Conservation (phyloP, 768 basidiomycete species). For the Leccinum incarnatum region DNA sequence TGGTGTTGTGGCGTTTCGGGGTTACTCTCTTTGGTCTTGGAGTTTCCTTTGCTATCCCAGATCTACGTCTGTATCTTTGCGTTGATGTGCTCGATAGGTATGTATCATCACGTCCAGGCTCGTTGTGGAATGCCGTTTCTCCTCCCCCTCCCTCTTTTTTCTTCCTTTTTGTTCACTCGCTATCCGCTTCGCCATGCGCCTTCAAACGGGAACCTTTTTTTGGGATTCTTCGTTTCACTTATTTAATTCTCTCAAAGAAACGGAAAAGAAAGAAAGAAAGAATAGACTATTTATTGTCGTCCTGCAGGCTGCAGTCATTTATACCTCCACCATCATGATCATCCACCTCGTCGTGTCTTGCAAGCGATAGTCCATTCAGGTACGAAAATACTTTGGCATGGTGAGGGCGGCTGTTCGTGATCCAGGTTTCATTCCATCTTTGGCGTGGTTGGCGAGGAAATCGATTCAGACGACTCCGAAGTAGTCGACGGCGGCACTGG, state of each 20-base stretch:
- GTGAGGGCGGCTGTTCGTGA: neutral
- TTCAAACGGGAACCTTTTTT: neutral
- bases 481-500: constrained; percentile 31
- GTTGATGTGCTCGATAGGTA: constrained; percentile 5
- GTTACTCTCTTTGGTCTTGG: neutral
- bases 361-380: neutral
- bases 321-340: neutral
- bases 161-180: neutral
- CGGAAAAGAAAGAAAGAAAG: neutral
- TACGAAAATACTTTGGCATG: neutral
- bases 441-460: neutral
- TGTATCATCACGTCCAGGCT: constrained; percentile 5
- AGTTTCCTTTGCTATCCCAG: neutral
- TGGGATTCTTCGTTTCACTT: neutral
- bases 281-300: neutral
- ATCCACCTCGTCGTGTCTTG: neutral
- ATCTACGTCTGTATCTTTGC: neutral
- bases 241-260: neutral
- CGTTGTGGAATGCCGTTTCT: neutral
- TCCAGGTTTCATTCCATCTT: constrained; percentile 10
- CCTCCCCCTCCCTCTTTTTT: neutral
- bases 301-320: too few relatives aligned
- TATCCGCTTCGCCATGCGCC: neutral
- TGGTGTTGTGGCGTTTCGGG: neutral
- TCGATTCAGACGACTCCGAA: neutral